A percentile compares a stretch with the other conserved stretches of the same genome.
phyloP scores from a whole-genome alignment of 2,329 filamentous ascomycete genomes.

The Colletotrichum spaethianum region DNA sequence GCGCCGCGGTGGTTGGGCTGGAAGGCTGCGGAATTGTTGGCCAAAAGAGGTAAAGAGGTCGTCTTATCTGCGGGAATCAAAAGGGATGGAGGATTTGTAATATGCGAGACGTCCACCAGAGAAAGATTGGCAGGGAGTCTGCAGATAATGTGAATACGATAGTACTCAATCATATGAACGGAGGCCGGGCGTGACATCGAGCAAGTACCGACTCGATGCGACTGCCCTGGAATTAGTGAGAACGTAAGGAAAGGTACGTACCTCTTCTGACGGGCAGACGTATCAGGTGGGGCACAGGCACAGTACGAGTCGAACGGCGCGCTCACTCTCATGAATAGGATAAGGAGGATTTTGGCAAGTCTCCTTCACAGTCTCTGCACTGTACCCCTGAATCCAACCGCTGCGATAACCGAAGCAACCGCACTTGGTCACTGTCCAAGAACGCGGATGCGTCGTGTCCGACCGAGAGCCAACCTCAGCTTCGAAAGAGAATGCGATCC shows the following conservation, averaged over 20 bases:
- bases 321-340: background rate
- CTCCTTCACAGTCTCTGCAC: background rate
- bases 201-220: slow-evolving; percentile 25
- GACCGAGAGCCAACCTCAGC: background rate
- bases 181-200: slow-evolving; percentile 10
- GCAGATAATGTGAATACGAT: background rate
- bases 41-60: background rate
- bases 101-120: background rate
- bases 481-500: background rate
- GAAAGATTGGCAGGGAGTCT: background rate
- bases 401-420: background rate
- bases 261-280: background rate
- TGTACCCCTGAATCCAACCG: slow-evolving; percentile 20
- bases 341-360: background rate
- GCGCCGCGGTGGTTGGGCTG: background rate
- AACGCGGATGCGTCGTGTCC: background rate
- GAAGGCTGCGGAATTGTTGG: background rate
- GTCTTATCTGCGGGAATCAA: background rate
- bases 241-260: slow-evolving; percentile 22
- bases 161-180: background rate
- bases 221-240: slow-evolving; percentile 30
- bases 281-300: background rate
- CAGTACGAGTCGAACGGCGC: background rate
- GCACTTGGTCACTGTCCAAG: background rate
- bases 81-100: background rate